Evolutionary conservation across 2,329 filamentous ascomycete species (phyloP).

Genomic region (Knufia fluminis): DNA sequence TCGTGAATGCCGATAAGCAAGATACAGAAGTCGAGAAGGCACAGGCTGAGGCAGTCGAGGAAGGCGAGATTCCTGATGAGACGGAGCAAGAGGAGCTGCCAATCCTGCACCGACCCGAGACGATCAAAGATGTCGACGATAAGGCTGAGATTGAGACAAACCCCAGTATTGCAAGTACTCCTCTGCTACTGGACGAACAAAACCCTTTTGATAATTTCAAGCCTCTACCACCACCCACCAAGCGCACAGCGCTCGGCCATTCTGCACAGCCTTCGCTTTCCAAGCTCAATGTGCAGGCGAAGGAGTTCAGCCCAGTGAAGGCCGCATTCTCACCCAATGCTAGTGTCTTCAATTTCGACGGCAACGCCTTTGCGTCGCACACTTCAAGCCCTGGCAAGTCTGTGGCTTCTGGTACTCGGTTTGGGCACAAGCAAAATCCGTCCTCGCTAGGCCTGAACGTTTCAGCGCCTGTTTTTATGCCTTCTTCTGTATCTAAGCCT

Average conservation of each 20-base stretch:
- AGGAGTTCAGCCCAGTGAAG: constrained; percentile 60
- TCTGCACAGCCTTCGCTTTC: constrained; percentile 49
- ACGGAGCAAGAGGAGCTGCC: constrained; percentile 38
- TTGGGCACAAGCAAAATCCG: constrained; percentile 4
- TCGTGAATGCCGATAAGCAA: constrained; percentile 28
- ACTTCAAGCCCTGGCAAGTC: background rate
- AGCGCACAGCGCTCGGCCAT: background rate
- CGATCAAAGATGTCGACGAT: constrained; percentile 18
- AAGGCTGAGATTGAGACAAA: constrained; percentile 56
- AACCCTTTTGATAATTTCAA: constrained; percentile 21
- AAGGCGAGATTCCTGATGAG: constrained; percentile 21
- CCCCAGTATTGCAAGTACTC: constrained; percentile 61
- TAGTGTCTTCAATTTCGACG: constrained; percentile 35
- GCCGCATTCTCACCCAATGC: constrained; percentile 36
- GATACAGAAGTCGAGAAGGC: constrained; percentile 31
- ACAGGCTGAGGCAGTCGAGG: background rate
- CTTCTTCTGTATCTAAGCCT: constrained; percentile 28
- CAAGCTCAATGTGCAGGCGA: constrained; percentile 78
- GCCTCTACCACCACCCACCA: constrained; percentile 6
- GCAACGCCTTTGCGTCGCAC: constrained; percentile 29
- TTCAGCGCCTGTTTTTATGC: constrained; percentile 61
- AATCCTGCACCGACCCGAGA: constrained; percentile 21
- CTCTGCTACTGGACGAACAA: constrained; percentile 39
- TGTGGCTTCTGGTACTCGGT: background rate
- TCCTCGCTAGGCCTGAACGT: constrained; percentile 49